A percentile compares a stretch with the other conserved stretches of the same genome.
These are phyloP conservation scores for Stropharia rugosoannulata DNA, from an alignment of 768 basidiomycete species.

Conservation along the genomic window DNA sequence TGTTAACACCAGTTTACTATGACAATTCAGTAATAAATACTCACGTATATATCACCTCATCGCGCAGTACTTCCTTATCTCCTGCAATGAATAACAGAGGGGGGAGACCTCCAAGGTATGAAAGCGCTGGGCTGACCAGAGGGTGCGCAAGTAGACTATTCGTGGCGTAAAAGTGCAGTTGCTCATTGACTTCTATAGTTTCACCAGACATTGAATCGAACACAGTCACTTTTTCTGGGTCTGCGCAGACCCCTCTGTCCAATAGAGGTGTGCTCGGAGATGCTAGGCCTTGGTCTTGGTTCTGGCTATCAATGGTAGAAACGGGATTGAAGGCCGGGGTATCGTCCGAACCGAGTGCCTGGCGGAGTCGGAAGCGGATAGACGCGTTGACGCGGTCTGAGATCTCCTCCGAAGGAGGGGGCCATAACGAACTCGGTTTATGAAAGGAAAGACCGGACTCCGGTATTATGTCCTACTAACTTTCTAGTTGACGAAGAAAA, in stretches of 20 bases:
- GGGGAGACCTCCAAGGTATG: constrained; percentile 88
- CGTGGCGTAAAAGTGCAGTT: constrained; percentile 85
- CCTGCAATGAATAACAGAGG: constrained; percentile 85
- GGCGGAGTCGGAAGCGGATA: constrained; percentile 60
- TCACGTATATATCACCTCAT: constrained; percentile 87
- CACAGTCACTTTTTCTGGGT: constrained; percentile 44
- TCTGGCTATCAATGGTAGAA: constrained; percentile 17
- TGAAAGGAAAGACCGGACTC: constrained; percentile 74
- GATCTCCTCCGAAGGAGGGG: constrained; percentile 66
- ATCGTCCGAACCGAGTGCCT: constrained; percentile 43
- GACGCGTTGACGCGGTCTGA: constrained; percentile 55
- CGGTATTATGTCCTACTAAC: constrained; percentile 72
- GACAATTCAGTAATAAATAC: constrained; percentile 22
- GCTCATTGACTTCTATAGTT: constrained; percentile 52
- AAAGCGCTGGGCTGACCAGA: constrained; percentile 76
- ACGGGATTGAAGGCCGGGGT: constrained; percentile 15
- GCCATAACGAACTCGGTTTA: constrained; percentile 80
- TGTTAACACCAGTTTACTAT: not conserved
- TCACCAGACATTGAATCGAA: constrained; percentile 46
- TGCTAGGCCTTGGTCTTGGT: not conserved
- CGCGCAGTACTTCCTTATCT: constrained; percentile 88
- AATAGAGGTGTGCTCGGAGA: constrained; percentile 1
- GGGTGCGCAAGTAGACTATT: constrained; percentile 80
- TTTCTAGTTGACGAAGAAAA: not conserved
- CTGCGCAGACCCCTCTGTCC: constrained; percentile 26